phyloP scores from a whole-genome alignment of 805 yeast genomes.

The Dipodascopsis tothii region DNA sequence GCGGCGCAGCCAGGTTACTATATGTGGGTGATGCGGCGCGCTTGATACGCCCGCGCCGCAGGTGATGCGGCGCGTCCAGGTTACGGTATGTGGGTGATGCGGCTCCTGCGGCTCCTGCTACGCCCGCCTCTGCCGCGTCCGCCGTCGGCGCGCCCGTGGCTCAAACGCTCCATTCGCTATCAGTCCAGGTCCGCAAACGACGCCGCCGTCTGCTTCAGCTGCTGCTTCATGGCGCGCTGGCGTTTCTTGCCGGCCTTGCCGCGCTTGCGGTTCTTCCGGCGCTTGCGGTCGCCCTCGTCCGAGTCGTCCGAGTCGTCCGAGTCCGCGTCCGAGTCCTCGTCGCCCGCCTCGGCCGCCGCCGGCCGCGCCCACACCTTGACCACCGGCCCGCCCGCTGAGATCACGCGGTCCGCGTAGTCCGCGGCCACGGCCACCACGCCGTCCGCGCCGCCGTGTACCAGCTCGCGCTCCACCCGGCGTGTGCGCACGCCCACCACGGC shows the following conservation, averaged over 20 bases:
- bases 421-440: constrained; percentile 72
- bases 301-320: constrained; percentile 26
- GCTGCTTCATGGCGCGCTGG: not conserved
- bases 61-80: too few relatives aligned
- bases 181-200: not conserved
- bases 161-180: too few relatives aligned
- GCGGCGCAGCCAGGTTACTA: too few relatives aligned
- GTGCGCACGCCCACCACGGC: constrained; percentile 57
- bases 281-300: constrained; percentile 48
- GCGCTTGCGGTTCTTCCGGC: constrained; percentile 30
- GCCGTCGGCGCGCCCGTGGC: too few relatives aligned
- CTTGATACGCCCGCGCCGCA: too few relatives aligned
- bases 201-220: not conserved
- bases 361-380: constrained; percentile 62
- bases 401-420: constrained; percentile 71
- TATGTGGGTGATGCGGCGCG: too few relatives aligned
- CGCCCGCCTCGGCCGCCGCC: constrained; percentile 12
- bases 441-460: constrained; percentile 62
- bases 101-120: too few relatives aligned
- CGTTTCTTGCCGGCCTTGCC: not conserved
- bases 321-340: constrained; percentile 8
- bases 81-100: too few relatives aligned
- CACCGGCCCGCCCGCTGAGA: constrained; percentile 76
- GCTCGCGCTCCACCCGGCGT: constrained; percentile 57
- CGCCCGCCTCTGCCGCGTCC: too few relatives aligned